Percentiles rank a stretch among this genome's conserved stretches.
Evolutionary conservation across 2,329 filamentous ascomycete genomes (phyloP).

Genomic region (Xylaria sp.): DNA sequence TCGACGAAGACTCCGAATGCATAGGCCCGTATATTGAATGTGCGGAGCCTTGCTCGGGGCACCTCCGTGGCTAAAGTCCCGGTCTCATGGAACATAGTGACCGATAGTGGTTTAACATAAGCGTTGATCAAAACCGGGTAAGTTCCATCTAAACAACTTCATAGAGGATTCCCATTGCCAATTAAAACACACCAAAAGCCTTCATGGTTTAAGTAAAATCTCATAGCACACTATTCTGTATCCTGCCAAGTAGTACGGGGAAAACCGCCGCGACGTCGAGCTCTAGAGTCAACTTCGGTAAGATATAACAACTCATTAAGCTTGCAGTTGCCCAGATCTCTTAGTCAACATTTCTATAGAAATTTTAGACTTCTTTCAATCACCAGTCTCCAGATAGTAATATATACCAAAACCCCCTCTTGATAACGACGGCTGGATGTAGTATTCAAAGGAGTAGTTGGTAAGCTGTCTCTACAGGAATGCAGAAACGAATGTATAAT

Average conservation of each 20-base stretch:
- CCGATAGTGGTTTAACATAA: conserved; percentile 17
- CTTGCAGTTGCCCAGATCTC: neutral
- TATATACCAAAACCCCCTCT: no score
- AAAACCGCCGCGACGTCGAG: neutral
- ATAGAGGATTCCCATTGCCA: neutral
- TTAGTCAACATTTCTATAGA: no score
- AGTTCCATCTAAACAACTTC: neutral
- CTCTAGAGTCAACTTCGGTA: neutral
- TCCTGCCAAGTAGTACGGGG: neutral
- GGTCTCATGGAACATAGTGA: conserved; percentile 22
- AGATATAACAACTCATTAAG: neutral
- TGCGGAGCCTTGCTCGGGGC: neutral
- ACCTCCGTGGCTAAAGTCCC: conserved; percentile 28
- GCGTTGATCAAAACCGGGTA: neutral
- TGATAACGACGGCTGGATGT: no score
- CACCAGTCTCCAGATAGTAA: no score
- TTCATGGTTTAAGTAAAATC: neutral
- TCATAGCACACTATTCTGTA: neutral
- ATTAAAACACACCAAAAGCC: neutral
- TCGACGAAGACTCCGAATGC: conserved; percentile 15
- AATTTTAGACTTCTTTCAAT: neutral
- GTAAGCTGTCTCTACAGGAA: no score
- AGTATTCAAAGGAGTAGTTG: no score
- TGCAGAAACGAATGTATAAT: no score
- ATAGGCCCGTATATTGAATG: conserved; percentile 25